Base-by-base conservation (phyloP, 257 asterid species). In the Datura wrightii region DNA sequence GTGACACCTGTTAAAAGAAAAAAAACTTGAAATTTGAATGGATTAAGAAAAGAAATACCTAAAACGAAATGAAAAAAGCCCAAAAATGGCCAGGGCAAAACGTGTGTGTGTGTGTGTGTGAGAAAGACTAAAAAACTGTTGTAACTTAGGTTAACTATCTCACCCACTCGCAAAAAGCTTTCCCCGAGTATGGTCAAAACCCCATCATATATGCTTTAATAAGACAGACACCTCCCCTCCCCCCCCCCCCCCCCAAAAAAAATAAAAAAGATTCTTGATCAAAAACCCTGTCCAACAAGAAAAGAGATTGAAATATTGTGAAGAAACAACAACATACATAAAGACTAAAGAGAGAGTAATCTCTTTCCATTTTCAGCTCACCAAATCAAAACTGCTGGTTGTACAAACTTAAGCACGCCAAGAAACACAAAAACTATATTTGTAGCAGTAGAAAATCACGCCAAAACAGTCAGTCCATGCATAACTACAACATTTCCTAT, bases 301-400 rank as follows among this genome's bases (percentile, higher is more conserved):
- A 74, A 83, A 58, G 37, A 70, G 18, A 58, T 48, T 74, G 52
- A 13, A 62, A 65, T 34, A 24, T 39, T 52, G 37, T 59, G 62
- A 10, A 41, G 63, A 54, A 19, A 54, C n/a, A 54, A 54, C n/a
- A 54, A 54, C 60, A 50, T 50, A 50, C 54, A 52, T 55, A 24
- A 24, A 24, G 31, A 24, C 31, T 24, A 24, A 24, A 24, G 78
- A 86, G 55, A 79, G 79, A 85, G 82, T 66, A 63, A 59, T 82
- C 89, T 71, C 8, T 50, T 76, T 48, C 84, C 58, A 24, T 56
- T 79, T 89, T 90, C 93, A 89, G 93, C 89, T 90, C 93, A 90
- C 90, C 93, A 87, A 89, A 87, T 82, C 74, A 69, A 87, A 84
- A 84, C 55, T 82, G 60, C 46, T 55, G 52, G 9, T 16, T 70